phyloP scores from a whole-genome alignment of 192 early-diverging fungal genomes.

The Fimicolochytrium jonesii region DNA sequence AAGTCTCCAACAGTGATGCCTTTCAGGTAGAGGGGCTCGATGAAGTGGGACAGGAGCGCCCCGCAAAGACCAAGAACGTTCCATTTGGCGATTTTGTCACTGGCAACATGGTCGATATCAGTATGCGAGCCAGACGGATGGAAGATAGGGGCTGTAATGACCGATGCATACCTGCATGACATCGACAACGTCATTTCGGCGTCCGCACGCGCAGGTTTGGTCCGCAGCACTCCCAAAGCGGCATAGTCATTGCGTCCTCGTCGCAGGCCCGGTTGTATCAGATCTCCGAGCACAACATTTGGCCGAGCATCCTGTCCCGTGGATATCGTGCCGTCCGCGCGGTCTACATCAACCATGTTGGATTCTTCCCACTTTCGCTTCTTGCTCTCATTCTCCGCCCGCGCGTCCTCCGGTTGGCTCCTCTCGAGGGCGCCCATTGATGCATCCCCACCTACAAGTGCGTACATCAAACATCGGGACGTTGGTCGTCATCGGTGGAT shows the following conservation, averaged over 20 bases:
- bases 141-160: background rate
- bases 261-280: background rate
- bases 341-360: slow-evolving; percentile 3
- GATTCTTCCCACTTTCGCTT: slow-evolving; percentile 36
- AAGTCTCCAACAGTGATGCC: slow-evolving; percentile 66
- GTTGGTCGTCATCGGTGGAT: background rate
- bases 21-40: slow-evolving; percentile 64
- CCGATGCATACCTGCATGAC: slow-evolving; percentile 58
- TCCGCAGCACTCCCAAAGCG: slow-evolving; percentile 59
- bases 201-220: slow-evolving; percentile 73
- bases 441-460: slow-evolving; percentile 66
- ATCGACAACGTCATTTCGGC: slow-evolving; percentile 67
- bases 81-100: slow-evolving; percentile 92
- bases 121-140: background rate
- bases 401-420: slow-evolving; percentile 31
- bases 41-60: slow-evolving; percentile 56
- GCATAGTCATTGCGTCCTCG: slow-evolving; percentile 61
- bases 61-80: slow-evolving; percentile 75
- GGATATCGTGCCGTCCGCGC: slow-evolving; percentile 31
- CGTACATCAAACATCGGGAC: background rate
- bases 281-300: slow-evolving; percentile 19
- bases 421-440: slow-evolving; percentile 46
- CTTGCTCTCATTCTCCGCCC: slow-evolving; percentile 31
- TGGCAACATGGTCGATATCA: slow-evolving; percentile 31
- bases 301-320: slow-evolving; percentile 27